Percentiles rank a stretch among this genome's conserved stretches.
Conservation (phyloP, 2,329 filamentous ascomycete genomes). For the Cyphellophora attinorum region DNA sequence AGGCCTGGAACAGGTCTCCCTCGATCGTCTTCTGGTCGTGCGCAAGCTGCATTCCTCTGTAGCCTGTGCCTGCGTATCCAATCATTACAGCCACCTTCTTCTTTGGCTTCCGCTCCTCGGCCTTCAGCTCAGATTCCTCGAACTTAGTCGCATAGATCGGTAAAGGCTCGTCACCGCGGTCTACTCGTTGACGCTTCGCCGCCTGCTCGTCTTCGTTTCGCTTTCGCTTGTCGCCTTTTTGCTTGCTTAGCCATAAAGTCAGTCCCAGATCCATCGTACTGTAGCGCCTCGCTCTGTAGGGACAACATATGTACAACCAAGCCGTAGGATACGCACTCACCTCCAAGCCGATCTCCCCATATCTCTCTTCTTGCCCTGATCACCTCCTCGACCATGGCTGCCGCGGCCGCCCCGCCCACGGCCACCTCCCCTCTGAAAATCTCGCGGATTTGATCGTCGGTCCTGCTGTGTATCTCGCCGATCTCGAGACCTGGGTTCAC, state of each 20-base stretch:
- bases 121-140: slow-evolving; percentile 72
- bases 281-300: slow-evolving; percentile 6
- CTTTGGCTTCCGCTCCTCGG: slow-evolving; percentile 81
- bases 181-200: slow-evolving; percentile 46
- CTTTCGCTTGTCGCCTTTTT: slow-evolving; percentile 41
- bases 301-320: background rate
- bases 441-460: slow-evolving; percentile 11
- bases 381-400: slow-evolving; percentile 9
- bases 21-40: slow-evolving; percentile 75
- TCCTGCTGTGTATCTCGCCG: slow-evolving; percentile 3
- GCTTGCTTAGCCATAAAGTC: slow-evolving; percentile 40
- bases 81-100: slow-evolving; percentile 93
- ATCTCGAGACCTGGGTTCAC: background rate
- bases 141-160: slow-evolving; percentile 51
- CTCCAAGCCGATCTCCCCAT: slow-evolving; percentile 57
- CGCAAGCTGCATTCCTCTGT: slow-evolving; percentile 91
- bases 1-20: slow-evolving; percentile 84
- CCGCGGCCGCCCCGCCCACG: no score
- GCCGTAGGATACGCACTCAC: slow-evolving; percentile 37
- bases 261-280: slow-evolving; percentile 22
- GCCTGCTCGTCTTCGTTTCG: slow-evolving; percentile 41
- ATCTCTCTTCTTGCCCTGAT: slow-evolving; percentile 45
- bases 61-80: slow-evolving; percentile 91
- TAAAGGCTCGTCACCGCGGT: slow-evolving; percentile 32
- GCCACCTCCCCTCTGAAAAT: slow-evolving; percentile 10